Evolutionary conservation across 257 asterid species (phyloP), one percentile per base, ranked within the genome.

Genomic region (Ilex asprella): DNA sequence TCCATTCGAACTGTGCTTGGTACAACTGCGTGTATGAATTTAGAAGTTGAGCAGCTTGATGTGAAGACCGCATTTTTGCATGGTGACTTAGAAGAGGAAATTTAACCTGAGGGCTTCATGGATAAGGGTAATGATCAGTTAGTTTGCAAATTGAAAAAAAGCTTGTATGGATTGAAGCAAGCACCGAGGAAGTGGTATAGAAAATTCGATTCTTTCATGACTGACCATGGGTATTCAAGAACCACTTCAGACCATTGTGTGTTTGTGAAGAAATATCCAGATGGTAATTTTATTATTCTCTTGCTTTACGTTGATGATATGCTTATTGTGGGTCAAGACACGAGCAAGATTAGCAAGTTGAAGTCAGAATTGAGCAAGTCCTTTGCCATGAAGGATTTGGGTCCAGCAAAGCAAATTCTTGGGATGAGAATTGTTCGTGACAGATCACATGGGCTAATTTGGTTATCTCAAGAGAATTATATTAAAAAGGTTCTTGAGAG

Each of bases 341-440:
- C 8, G 47, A 58, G 53, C 31, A 58, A 4, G 21, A 49, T n/a
- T n/a, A n/a, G n/a, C n/a, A n/a, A n/a, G n/a, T n/a, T n/a, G n/a
- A n/a, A n/a, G n/a, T n/a, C n/a, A n/a, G n/a, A n/a, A 2, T 12
- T 60, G 49, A 39, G 49, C 16, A 44, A 55, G 61, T 29, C 66
- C 9, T 68, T 68, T 35, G 53, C 47, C 5, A 66, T 66, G 59
- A 66, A 58, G 30, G 43, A 58, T 16, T 64, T 46, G 10, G 11
- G 55, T 12, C 10, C n/a, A 2, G 3, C 31, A 21, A 55, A 54
- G 52, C 3, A 39, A 6, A 39, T 41, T 65, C 44, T 65, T 43
- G 32, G 56, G 13, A 29, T 65, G 62, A 43, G 15, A 13, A 46
- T 46, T 46, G 15, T 13, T 13, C 52, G 52, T 13, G 15, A 46